phyloP scores from a whole-genome alignment of 495 filamentous ascomycete genomes.

The Saxophila tyrrhenica region DNA sequence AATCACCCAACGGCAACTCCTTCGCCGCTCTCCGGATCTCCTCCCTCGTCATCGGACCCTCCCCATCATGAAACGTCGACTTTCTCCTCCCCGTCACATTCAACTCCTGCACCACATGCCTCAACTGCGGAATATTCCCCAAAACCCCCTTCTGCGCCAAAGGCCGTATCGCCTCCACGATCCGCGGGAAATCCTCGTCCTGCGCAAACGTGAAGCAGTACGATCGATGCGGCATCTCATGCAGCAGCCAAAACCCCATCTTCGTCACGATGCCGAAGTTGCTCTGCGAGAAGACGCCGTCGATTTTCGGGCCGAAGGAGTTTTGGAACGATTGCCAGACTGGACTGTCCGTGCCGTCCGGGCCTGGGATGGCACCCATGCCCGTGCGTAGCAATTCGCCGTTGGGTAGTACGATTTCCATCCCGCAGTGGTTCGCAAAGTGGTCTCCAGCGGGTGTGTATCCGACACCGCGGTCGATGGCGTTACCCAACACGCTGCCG shows the following conservation, averaged over 20 bases:
- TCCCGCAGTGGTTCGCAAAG: constrained; percentile 34
- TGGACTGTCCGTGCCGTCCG: constrained; percentile 34
- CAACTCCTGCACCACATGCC: neutral
- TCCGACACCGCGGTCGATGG: constrained; percentile 45
- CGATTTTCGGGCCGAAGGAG: constrained; percentile 44
- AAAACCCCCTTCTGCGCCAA: constrained; percentile 38
- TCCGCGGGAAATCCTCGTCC: constrained; percentile 41
- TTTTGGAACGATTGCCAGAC: constrained; percentile 33
- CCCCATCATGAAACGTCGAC: neutral
- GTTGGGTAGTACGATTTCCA: constrained; percentile 46
- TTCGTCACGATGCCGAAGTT: constrained; percentile 50
- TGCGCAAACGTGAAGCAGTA: constrained; percentile 42
- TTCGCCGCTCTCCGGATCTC: neutral
- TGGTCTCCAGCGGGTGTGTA: constrained; percentile 42
- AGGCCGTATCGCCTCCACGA: constrained; percentile 43
- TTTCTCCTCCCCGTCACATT: constrained; percentile 1
- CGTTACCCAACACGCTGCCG: constrained; percentile 46
- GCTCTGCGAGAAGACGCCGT: constrained; percentile 48
- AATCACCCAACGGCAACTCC: constrained; percentile 2
- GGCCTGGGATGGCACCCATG: constrained; percentile 45
- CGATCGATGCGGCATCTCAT: constrained; percentile 32
- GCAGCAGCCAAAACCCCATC: constrained; percentile 48
- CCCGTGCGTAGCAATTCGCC: constrained; percentile 46
- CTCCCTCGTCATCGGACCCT: neutral
- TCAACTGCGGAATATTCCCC: constrained; percentile 33